A percentile compares a stretch with the other conserved stretches of the same genome.
Evolutionary conservation across 805 yeast species (phyloP).

Genomic region (Clavispora asparagi): DNA sequence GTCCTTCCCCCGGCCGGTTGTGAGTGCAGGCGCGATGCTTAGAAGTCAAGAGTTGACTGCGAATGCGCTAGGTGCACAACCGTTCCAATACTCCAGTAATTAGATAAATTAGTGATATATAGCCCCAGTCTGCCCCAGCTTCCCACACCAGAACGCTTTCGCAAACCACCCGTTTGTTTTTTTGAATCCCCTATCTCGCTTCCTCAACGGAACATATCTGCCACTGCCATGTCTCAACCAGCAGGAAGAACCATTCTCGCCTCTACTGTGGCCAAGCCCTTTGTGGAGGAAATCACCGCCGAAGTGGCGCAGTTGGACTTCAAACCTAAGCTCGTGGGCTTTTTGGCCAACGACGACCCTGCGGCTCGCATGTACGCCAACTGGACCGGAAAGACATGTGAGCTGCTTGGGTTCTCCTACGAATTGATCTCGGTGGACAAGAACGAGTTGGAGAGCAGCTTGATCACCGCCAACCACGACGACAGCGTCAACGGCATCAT

Average conservation of each 20-base stretch:
- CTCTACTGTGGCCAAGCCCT: constrained; percentile 79
- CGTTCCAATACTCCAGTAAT: not conserved
- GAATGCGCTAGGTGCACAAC: not conserved
- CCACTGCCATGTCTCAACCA: constrained; percentile 23
- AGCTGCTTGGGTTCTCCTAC: constrained; percentile 78
- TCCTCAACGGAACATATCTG: not conserved
- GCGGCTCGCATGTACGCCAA: constrained; percentile 94
- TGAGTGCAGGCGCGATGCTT: not conserved
- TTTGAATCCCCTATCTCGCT: not conserved
- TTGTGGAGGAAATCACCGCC: constrained; percentile 61
- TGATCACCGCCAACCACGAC: constrained; percentile 78
- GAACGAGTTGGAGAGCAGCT: constrained; percentile 79
- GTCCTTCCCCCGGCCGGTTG: not conserved
- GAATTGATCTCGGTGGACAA: constrained; percentile 70
- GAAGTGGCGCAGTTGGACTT: constrained; percentile 50
- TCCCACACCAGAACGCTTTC: not conserved
- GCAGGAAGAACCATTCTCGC: constrained; percentile 85
- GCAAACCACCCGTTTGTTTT: not conserved
- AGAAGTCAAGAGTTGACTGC: constrained; percentile 1
- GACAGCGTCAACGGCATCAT: constrained; percentile 81
- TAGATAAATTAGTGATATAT: not conserved
- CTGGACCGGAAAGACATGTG: constrained; percentile 92
- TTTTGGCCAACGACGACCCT: constrained; percentile 88
- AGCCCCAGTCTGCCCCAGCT: not conserved
- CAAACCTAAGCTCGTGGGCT: constrained; percentile 80